Base-by-base conservation (phyloP, 208 protist genomes). In the Crithidia fasciculata region DNA sequence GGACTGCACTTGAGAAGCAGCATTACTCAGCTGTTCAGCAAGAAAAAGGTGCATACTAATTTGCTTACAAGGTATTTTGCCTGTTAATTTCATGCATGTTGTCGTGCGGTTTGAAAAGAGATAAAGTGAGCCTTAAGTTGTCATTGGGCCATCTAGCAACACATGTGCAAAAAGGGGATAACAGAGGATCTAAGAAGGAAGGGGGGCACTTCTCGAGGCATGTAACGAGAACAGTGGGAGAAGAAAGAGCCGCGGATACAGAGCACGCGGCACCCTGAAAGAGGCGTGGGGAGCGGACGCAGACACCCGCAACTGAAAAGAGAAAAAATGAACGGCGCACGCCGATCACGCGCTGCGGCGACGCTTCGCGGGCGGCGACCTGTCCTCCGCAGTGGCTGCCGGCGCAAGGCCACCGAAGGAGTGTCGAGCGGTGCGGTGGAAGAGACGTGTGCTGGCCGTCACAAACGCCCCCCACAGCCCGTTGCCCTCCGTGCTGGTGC, bases 391-490 rank as follows among this genome's bases (percentile, higher is more conserved):
- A 5, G 45, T 13, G n/a, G 52, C 28, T 28, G 28, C 28, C 28
- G 28, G 28, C 28, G 28, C 28, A 28, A 28, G 28, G 28, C 28
- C 28, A 28, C 28, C 28, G 28, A 28, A 66, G 37, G 77, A 76
- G 2, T 56, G 66, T 13, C 78, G 68, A 7, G 58, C 55, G 8
- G 62, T 53, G 16, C 53, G 62, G 18, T 79, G 36, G 39, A 88
- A 83, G 12, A 88, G 53, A 5, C 76, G 83, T 18, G 83, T 81
- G 13, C 83, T 68, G 18, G 77, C 83, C 12, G 75, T 77, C 44
- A 85, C 73, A n/a, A 88, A 52, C 36, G 74, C 80, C 15, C 80
- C 83, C 83, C 83, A 88, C 47, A 88, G 50, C n/a, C 83, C 66
- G 12, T 50, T 59, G 44, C 66, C 78, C 36, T 72, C 58, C 40